Conservation (phyloP, 495 filamentous ascomycete genomes). For the Penicillium cataractarum region DNA sequence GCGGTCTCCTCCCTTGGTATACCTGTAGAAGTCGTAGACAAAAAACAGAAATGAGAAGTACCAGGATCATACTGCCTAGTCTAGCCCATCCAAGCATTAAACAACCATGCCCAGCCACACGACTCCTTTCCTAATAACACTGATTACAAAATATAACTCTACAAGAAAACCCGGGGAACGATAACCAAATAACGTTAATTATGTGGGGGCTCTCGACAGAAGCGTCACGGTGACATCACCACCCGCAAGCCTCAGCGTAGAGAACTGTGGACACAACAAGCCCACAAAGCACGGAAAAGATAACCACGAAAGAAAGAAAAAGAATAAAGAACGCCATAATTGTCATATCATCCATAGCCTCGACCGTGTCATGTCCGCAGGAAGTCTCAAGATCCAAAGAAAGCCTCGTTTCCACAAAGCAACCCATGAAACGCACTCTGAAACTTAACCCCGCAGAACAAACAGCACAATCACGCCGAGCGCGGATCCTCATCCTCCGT, state of each 20-base stretch:
- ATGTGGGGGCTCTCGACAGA: constrained; percentile 3
- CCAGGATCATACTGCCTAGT: too few relatives aligned
- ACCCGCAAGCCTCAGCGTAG: constrained; percentile 11
- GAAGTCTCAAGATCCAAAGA: background rate
- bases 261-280: background rate
- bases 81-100: background rate
- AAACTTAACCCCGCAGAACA: background rate
- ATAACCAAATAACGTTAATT: constrained; percentile 10
- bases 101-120: too few relatives aligned
- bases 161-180: background rate
- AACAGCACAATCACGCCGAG: constrained; percentile 17
- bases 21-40: too few relatives aligned
- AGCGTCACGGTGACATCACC: constrained; percentile 36
- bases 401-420: background rate
- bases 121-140: too few relatives aligned
- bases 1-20: too few relatives aligned
- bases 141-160: too few relatives aligned
- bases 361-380: constrained; percentile 1
- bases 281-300: constrained; percentile 2
- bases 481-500: constrained; percentile 60
- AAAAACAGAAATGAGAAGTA: too few relatives aligned
- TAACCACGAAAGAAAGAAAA: constrained; percentile 2
- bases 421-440: background rate
- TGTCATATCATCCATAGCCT: constrained; percentile 7
- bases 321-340: constrained; percentile 11